A percentile compares a stretch with the other conserved stretches of the same genome.
phyloP scores from a whole-genome alignment of 768 basidiomycete species.

The Pleurotus tuoliensis region DNA sequence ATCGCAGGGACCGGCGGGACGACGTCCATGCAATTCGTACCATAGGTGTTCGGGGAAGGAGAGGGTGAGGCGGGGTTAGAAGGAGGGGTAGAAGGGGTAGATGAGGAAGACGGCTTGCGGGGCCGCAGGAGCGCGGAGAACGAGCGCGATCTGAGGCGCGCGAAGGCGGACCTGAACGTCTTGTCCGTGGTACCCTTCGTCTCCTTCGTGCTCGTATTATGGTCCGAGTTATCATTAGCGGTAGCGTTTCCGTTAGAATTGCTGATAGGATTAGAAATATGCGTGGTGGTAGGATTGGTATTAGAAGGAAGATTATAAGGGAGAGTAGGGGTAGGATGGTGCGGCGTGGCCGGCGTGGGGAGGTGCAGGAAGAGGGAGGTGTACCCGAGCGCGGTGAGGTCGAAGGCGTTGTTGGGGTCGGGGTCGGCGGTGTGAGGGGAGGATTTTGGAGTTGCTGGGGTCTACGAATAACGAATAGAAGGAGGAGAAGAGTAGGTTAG shows the following conservation, averaged over 20 bases:
- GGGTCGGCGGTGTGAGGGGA: constrained; percentile 36
- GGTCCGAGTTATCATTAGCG: too few relatives aligned
- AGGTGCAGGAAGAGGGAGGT: constrained; percentile 62
- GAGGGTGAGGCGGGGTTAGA: constrained; percentile 24
- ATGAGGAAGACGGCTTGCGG: constrained; percentile 23
- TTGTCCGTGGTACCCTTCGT: too few relatives aligned
- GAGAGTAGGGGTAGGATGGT: constrained; percentile 22
- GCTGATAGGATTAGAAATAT: too few relatives aligned
- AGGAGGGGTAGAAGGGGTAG: too few relatives aligned
- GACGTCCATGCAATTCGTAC: constrained; percentile 12
- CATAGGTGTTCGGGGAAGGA: constrained; percentile 10
- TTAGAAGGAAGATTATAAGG: constrained; percentile 16
- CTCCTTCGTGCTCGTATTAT: too few relatives aligned
- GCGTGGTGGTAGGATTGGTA: not conserved
- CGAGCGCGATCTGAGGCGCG: constrained; percentile 45
- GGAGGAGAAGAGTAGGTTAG: not conserved
- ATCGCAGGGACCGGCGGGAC: constrained; percentile 19
- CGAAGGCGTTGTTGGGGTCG: constrained; percentile 11
- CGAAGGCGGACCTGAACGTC: constrained; percentile 14
- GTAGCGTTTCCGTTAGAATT: too few relatives aligned
- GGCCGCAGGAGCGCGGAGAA: constrained; percentile 37
- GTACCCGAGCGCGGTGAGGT: constrained; percentile 62
- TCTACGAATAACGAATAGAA: not conserved
- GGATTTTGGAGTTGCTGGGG: not conserved
- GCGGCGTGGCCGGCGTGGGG: constrained; percentile 44